phyloP scores from a whole-genome alignment of 164 flowering plant genomes.

The Liriodendron chinense region DNA sequence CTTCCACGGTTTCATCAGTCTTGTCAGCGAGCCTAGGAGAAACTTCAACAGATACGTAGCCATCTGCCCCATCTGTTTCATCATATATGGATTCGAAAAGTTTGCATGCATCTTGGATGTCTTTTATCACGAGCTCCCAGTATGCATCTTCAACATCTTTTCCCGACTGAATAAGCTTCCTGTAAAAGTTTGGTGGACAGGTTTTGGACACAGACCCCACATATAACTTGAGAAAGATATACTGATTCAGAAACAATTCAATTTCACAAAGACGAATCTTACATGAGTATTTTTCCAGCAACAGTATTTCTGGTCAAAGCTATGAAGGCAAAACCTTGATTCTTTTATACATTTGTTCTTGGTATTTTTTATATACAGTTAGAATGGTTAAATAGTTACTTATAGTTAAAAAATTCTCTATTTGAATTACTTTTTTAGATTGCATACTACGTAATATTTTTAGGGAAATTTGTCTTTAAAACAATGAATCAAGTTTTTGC shows the following conservation, averaged over 20 bases:
- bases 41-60: conserved; percentile 98
- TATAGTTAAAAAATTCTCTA: no score
- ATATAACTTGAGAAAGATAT: not conserved
- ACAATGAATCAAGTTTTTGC: no score
- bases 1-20: conserved; percentile 84
- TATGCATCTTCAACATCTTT: conserved; percentile 83
- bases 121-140: conserved; percentile 98
- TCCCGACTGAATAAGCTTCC: conserved; percentile 81
- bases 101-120: conserved; percentile 97
- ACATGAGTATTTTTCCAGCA: no score
- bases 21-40: conserved; percentile 94
- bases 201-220: not conserved
- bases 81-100: conserved; percentile 94
- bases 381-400: no score
- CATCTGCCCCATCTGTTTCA: conserved; percentile 86
- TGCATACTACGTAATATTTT: no score
- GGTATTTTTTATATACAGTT: not conserved
- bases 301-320: not conserved
- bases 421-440: no score
- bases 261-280: not conserved
- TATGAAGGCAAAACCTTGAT: not conserved
- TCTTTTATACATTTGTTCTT: not conserved
- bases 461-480: no score
- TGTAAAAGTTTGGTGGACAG: conserved; percentile 26
- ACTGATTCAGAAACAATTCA: not conserved